Evolutionary conservation across 2,329 filamentous ascomycete species (phyloP), one percentile per base, ranked within the genome.

Genomic region (Herpotrichia juniperi): DNA sequence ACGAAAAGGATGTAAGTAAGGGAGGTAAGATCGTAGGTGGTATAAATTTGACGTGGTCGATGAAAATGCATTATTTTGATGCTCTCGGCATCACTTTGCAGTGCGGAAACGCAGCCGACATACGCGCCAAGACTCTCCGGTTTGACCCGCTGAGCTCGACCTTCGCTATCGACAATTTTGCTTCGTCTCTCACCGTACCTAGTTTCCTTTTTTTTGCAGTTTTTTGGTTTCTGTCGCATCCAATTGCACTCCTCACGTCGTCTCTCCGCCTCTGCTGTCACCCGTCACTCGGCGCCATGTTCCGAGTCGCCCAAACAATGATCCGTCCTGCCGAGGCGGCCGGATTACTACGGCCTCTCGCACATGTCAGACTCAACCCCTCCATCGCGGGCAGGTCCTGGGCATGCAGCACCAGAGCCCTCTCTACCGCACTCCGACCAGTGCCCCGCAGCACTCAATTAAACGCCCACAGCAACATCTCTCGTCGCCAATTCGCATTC

Each of bases 311-410:
- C 42, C 57, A 58, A 35, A 61, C 61, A 46, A 67, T 61, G 61
- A 59, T 71, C 56, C 62, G 66, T 47, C 54, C 64, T 66, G 64
- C 71, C 70, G 71, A 72, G 68, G 68, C 64, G 55, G 61, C 67
- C 45, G 59, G 59, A 42, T 47, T 69, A 53, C 65, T 69, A 54
- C 67, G 65, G 42, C 66, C 64, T 57, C 57, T 67, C 54, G 64
- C 71, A 72, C 68, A 73, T 73, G 70, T 67, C 56, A 55, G 46
- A 32, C 4, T 55, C 47, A 63, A 49, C 65, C 69, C 68, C 67
- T 69, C 69, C 56, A 43, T 50, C 28, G 49, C 46, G n/a, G 46
- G 45, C 48, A 46, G 35, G 46, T 54, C 49, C 48, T 51, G 48
- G 50, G 50, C 48, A 32, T 48, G 50, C 51, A 55, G 46, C 39